These are phyloP conservation scores for Zygosaccharomyces kombuchaensis DNA, from an alignment of 805 yeast species.

Conservation along the genomic window DNA sequence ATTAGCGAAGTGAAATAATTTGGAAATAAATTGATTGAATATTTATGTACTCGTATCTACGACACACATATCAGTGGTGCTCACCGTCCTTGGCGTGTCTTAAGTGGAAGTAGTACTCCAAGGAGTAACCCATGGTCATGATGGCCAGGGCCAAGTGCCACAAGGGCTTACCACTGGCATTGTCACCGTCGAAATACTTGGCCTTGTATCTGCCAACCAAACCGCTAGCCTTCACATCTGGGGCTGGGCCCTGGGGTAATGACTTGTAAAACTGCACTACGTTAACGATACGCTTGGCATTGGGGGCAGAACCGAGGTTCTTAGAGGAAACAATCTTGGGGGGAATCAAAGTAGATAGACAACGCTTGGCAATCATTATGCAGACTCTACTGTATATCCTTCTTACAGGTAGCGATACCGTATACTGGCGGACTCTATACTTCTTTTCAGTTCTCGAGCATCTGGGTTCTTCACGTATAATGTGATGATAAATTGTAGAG, in stretches of 20 bases:
- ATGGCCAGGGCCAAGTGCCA: conserved; percentile 68
- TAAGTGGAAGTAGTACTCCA: conserved; percentile 91
- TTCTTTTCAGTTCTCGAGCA: not conserved
- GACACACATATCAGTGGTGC: conserved; percentile 30
- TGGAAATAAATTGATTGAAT: conserved; percentile 8
- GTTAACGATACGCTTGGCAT: conserved; percentile 93
- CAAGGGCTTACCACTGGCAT: conserved; percentile 79
- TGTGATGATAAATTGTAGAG: conserved; percentile 6
- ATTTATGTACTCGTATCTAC: conserved; percentile 8
- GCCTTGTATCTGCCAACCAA: conserved; percentile 76
- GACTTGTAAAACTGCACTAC: conserved; percentile 94
- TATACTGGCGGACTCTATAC: not conserved
- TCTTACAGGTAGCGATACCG: not conserved
- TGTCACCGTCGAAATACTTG: conserved; percentile 78
- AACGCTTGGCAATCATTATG: conserved; percentile 76
- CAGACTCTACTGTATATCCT: conserved; percentile 49
- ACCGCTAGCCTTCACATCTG: conserved; percentile 64
- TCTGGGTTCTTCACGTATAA: not conserved
- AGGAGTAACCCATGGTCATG: conserved; percentile 75
- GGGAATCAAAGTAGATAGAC: conserved; percentile 92
- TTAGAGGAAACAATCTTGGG: conserved; percentile 97
- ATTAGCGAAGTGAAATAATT: conserved; percentile 29
- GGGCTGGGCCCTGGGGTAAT: conserved; percentile 90
- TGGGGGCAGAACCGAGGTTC: conserved; percentile 93
- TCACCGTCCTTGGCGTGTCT: conserved; percentile 53